phyloP scores from a whole-genome alignment of 1,139 yeast genomes.

The Taphrina confusa region DNA sequence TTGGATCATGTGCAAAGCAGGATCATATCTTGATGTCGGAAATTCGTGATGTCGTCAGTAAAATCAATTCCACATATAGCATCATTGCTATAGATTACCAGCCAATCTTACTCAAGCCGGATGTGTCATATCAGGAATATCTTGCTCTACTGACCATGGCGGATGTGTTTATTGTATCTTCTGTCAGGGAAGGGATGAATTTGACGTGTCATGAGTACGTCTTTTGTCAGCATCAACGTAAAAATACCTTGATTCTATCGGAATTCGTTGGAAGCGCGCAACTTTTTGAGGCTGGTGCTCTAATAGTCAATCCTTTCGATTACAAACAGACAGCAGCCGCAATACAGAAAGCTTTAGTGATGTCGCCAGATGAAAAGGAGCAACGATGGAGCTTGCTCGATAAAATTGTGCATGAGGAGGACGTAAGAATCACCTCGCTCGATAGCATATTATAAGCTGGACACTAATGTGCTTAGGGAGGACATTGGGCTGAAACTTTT shows the following conservation, averaged over 20 bases:
- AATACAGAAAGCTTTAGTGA: slow-evolving; percentile 63
- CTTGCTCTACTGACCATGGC: slow-evolving; percentile 84
- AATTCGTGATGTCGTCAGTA: slow-evolving; percentile 72
- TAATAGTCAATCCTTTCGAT: slow-evolving; percentile 92
- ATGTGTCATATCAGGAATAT: slow-evolving; percentile 84
- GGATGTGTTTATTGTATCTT: slow-evolving; percentile 79
- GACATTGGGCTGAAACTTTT: slow-evolving; percentile 69
- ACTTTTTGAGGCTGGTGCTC: slow-evolving; percentile 68
- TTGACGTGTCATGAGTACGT: slow-evolving; percentile 93
- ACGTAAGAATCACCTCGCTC: background rate
- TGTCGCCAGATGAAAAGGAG: slow-evolving; percentile 61
- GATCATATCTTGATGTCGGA: slow-evolving; percentile 61
- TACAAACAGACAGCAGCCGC: slow-evolving; percentile 62
- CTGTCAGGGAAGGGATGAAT: slow-evolving; percentile 95
- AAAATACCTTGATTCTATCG: slow-evolving; percentile 80
- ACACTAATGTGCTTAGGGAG: slow-evolving; percentile 49
- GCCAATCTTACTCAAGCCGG: slow-evolving; percentile 86
- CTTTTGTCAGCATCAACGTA: slow-evolving; percentile 60
- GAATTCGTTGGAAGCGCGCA: slow-evolving; percentile 95
- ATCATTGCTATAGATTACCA: slow-evolving; percentile 69
- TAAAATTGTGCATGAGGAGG: slow-evolving; percentile 23
- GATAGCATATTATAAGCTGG: no score
- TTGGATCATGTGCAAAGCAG: slow-evolving; percentile 62
- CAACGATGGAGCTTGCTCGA: slow-evolving; percentile 52
- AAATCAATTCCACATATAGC: slow-evolving; percentile 75